Conservation (phyloP, 306 rosid genomes). For the Quercus robur region DNA sequence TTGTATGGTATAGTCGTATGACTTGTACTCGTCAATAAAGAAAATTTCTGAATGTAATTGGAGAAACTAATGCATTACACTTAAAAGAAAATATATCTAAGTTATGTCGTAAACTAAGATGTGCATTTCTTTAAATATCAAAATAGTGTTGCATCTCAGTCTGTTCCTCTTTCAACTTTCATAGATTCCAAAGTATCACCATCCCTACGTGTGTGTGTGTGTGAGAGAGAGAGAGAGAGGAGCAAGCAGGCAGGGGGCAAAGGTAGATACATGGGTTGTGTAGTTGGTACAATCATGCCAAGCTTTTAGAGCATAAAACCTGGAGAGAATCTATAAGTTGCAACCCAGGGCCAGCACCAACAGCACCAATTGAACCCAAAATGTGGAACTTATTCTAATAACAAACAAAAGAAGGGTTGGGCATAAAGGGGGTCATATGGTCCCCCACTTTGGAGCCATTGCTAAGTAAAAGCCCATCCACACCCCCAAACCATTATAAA, state of each 20-base stretch:
- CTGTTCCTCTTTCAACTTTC: too few species aligned
- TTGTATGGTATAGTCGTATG: too few species aligned
- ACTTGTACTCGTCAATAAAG: too few species aligned
- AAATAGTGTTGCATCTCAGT: too few species aligned
- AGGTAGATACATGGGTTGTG: constrained; percentile 3
- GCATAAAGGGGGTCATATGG: constrained; percentile 47
- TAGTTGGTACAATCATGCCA: constrained; percentile 22
- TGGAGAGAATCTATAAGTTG: constrained; percentile 39
- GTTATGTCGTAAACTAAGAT: too few species aligned
- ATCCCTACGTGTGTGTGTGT: too few species aligned
- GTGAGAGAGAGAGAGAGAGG: too few species aligned
- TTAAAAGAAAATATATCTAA: too few species aligned
- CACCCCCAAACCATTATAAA: not conserved
- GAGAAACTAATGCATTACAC: too few species aligned
- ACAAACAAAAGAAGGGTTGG: constrained; percentile 22
- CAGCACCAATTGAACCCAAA: constrained; percentile 28
- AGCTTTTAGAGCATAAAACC: constrained; percentile 45
- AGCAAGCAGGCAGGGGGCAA: not conserved
- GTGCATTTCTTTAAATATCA: too few species aligned
- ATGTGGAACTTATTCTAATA: constrained; percentile 27
- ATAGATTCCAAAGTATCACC: too few species aligned
- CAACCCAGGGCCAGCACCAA: constrained; percentile 13
- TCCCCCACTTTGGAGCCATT: constrained; percentile 35
- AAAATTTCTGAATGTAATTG: too few species aligned
- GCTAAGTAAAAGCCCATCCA: constrained; percentile 25